Base-by-base conservation (phyloP, 306 rosid species). In the Sicyos baderoa region DNA sequence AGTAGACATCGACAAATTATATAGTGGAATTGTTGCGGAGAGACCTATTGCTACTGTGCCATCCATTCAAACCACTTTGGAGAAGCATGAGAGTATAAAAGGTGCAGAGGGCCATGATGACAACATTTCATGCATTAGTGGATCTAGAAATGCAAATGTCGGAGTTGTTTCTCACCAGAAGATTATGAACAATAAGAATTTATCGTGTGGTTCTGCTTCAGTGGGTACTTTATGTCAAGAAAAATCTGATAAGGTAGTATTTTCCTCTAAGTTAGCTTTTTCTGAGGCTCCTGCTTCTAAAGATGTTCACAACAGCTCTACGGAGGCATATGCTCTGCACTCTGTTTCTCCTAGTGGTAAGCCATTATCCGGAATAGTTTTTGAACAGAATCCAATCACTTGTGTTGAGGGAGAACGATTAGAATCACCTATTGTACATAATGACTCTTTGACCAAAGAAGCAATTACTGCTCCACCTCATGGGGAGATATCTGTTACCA, bases 91-190 rank as follows among this genome's bases (percentile, higher is more conserved):
- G 64, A 84, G 82, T 77, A 49, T 80, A 65, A 37, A 37, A 9
- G 83, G 59, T 70, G 73, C 74, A 74, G 87, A 88, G 80, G 86
- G 74, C 55, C 86, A 75, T 51, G 96, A 81, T 59, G 91, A 86
- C 58, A 82, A 71, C 74, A 74, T 76, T 62, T 82, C 91, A 67
- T 86, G 87, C 72, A 71, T 84, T 60, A 87, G 89, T 79, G 87
- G 89, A 80, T 78, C 80, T 60, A 79, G 79, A 56, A 84, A 84
- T 77, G 75, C 82, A 58, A 72, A 57, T 76, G 54, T 72, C 59
- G 79, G 70, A 53, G 77, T 32, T 63, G 67, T 19, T 72, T 71
- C 80, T 75, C 72, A 75, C 77, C 74, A 79, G 62, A 76, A 81
- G 72, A 79, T 76, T 52, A 77, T 68, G 71, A 84, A 79, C 61